A percentile compares a stretch with the other conserved stretches of the same genome.
phyloP scores from a whole-genome alignment of 2,329 filamentous ascomycete genomes.

The Aspergillus sp. region DNA sequence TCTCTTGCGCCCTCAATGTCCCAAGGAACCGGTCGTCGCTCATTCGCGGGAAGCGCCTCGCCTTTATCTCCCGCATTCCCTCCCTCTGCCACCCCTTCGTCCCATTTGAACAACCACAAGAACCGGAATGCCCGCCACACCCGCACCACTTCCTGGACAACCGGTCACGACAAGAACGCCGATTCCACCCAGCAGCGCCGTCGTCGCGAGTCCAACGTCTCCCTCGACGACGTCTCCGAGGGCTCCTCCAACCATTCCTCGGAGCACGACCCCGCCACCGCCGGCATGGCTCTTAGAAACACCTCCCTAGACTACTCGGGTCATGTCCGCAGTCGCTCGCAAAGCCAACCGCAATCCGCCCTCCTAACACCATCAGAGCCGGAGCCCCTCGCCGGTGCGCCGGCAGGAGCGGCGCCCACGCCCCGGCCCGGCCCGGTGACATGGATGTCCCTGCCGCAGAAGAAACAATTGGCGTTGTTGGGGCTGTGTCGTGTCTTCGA shows the following conservation, averaged over 20 bases:
- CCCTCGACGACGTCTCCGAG: constrained; percentile 33
- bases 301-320: constrained; percentile 31
- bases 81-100: constrained; percentile 22
- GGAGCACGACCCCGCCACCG: constrained; percentile 19
- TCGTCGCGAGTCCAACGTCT: constrained; percentile 34
- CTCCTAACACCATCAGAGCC: constrained; percentile 21
- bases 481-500: constrained; percentile 43
- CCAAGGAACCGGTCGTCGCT: constrained; percentile 16
- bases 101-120: constrained; percentile 24
- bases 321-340: constrained; percentile 33
- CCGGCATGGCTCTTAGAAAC: constrained; percentile 28
- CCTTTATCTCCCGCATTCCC: constrained; percentile 9
- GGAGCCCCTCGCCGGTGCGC: constrained; percentile 14
- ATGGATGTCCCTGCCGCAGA: constrained; percentile 42
- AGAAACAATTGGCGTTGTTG: constrained; percentile 37
- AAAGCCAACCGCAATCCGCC: constrained; percentile 21
- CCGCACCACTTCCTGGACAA: constrained; percentile 37
- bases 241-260: constrained; percentile 23
- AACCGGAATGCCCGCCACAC: constrained; percentile 35
- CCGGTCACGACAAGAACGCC: constrained; percentile 31
- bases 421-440: constrained; percentile 31
- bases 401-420: constrained; percentile 3
- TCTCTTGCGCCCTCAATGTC: constrained; percentile 20
- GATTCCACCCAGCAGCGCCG: constrained; percentile 30
- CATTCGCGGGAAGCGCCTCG: constrained; percentile 9